Percentiles rank a stretch among this genome's conserved stretches.
Conservation (phyloP, 257 asterid species). For the Agastache rugosa region DNA sequence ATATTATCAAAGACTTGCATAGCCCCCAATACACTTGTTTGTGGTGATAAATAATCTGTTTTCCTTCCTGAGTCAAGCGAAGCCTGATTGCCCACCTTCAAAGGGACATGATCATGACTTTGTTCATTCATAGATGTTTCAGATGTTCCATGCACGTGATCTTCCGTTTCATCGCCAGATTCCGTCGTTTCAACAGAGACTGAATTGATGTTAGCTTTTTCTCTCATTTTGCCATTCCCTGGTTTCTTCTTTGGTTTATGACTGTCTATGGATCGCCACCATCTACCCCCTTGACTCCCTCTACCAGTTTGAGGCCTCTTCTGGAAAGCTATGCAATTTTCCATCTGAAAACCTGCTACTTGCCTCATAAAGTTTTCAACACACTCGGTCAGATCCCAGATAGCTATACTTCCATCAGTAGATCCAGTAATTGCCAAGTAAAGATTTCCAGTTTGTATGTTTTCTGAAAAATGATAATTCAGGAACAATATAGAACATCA, state of each 20-base stretch:
- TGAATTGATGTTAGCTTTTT: slow-evolving; percentile 35
- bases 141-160: slow-evolving; percentile 41
- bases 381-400: slow-evolving; percentile 85
- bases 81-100: slow-evolving; percentile 38
- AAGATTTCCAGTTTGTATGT: slow-evolving; percentile 46
- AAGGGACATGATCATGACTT: slow-evolving; percentile 32
- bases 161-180: slow-evolving; percentile 42
- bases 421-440: slow-evolving; percentile 83
- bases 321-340: slow-evolving; percentile 65
- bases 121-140: slow-evolving; percentile 40
- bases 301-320: slow-evolving; percentile 94
- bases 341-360: slow-evolving; percentile 57
- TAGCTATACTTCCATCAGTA: slow-evolving; percentile 87
- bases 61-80: slow-evolving; percentile 42
- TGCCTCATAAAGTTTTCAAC: slow-evolving; percentile 76
- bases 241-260: slow-evolving; percentile 51
- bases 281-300: slow-evolving; percentile 98
- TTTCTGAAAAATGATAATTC: slow-evolving; percentile 47
- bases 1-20: slow-evolving; percentile 58
- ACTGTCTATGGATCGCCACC: slow-evolving; percentile 66
- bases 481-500: slow-evolving; percentile 28
- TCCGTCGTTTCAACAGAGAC: slow-evolving; percentile 35
- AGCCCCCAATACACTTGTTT: slow-evolving; percentile 53
- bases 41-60: slow-evolving; percentile 43
- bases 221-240: slow-evolving; percentile 36